A percentile compares a stretch with the other conserved stretches of the same genome.
Conservation (phyloP, 2,329 filamentous ascomycete species). For the Neofusicoccum sp. region DNA sequence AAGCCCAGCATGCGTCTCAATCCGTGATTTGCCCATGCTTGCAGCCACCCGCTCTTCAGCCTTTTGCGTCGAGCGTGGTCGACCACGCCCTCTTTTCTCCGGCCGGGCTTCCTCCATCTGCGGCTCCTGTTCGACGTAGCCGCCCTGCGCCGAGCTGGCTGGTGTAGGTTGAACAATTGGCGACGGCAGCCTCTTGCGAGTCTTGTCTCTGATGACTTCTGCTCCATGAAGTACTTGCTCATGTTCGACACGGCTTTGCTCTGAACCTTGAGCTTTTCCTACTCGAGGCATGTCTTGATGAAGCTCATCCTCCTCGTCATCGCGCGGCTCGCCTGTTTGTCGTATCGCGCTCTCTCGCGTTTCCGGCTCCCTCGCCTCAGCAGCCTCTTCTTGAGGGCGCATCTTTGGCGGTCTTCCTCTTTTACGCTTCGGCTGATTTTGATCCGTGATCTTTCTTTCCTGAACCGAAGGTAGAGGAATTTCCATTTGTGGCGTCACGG, state of each 20-base stretch:
- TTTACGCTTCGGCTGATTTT: background rate
- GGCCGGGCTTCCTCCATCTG: background rate
- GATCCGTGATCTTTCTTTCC: background rate
- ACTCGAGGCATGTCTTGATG: background rate
- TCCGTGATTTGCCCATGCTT: background rate
- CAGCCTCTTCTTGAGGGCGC: background rate
- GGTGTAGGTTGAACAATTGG: slow-evolving; percentile 9
- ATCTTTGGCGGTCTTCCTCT: slow-evolving; percentile 12
- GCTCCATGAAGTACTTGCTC: slow-evolving; percentile 23
- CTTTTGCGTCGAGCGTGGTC: slow-evolving; percentile 25
- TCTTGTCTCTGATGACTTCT: slow-evolving; percentile 24
- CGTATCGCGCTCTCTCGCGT: background rate
- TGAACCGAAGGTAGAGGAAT: background rate
- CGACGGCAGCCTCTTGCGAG: background rate
- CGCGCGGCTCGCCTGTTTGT: background rate
- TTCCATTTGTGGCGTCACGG: background rate
- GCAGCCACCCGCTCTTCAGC: background rate
- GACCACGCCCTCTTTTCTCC: slow-evolving; percentile 33
- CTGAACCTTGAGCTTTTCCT: background rate
- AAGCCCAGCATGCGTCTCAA: background rate
- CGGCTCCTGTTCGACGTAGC: background rate
- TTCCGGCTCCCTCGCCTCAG: background rate
- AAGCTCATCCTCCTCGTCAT: background rate
- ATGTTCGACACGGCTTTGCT: background rate
- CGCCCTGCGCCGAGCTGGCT: background rate